Evolutionary conservation across 2,329 filamentous ascomycete species (phyloP), one percentile per base, ranked within the genome.

Genomic region (Diaporthe sp.): DNA sequence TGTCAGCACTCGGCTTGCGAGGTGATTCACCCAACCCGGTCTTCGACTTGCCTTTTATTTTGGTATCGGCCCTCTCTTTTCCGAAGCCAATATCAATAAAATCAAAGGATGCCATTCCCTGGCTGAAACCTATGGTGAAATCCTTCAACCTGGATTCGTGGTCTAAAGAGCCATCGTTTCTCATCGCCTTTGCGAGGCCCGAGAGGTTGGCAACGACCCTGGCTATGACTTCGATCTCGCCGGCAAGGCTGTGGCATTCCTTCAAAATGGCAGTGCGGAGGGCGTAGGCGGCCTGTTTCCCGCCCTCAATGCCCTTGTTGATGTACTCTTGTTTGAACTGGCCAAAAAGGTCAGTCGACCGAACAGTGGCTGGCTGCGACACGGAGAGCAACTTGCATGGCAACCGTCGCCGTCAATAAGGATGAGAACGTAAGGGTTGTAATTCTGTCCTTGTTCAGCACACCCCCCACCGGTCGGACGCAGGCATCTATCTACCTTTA

Each of bases 361-460:
- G 30, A 17, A 47, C 22, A 35, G 35, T 37, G 51, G 32, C 19
- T 9, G 56, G 12, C 39, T 50, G 66, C 30, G 70, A 55, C 72
- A 56, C 68, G 50, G 68, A 78, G 79, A 9, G 53, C 32, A 51
- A 55, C 74, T 72, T 73, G 73, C 74, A 71, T 75, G 74, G 59
- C 74, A 85, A 58, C 90, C 89, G 80, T 93, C 88, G 50, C 91
- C 91, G 80, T 93, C 91, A 77, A 93, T 88, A 77, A 92, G 79
- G 51, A 92, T 86, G 76, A 90, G 81, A 78, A 92, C 84, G 80
- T 93, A 93, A 53, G 88, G 85, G 81, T 91, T 92, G 66, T 83
- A 85, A 74, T 85, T 86, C 88, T 91, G 78, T 63, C 75, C 78
- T 73, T 79, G 77, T 76, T 75, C 61, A 73, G 75, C 74, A 15